These are phyloP conservation scores for Mortierella alpina DNA, from an alignment of 192 early-diverging fungal species.

Conservation along the genomic window DNA sequence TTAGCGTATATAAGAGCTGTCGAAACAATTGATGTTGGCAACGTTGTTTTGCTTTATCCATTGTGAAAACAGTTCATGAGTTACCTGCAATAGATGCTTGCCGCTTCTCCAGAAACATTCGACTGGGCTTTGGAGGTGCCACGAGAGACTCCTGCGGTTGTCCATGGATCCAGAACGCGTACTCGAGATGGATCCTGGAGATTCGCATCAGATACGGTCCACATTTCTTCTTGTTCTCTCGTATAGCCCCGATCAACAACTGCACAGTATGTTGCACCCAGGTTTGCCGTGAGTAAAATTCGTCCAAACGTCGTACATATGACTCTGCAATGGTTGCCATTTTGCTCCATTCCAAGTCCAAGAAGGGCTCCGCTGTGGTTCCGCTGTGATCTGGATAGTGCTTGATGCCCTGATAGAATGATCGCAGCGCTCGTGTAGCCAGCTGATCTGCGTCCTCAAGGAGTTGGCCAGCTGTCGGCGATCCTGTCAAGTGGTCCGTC, in stretches of 20 bases:
- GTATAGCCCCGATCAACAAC: slow-evolving; percentile 6
- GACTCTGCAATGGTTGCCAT: slow-evolving; percentile 14
- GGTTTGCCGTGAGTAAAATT: slow-evolving; percentile 7
- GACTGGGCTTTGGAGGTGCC: slow-evolving; percentile 5
- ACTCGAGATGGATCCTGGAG: slow-evolving; percentile 2
- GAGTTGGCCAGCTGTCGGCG: slow-evolving; percentile 2
- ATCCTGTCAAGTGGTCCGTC: background rate
- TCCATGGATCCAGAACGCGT: slow-evolving; percentile 29
- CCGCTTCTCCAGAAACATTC: slow-evolving; percentile 27
- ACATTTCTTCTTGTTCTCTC: background rate
- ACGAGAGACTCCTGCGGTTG: background rate
- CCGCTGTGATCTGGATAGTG: background rate
- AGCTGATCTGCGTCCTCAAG: background rate
- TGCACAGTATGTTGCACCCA: slow-evolving; percentile 10
- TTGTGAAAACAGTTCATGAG: background rate
- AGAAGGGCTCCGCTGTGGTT: background rate
- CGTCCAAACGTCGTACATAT: background rate
- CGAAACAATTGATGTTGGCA: background rate
- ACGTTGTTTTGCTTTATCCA: background rate
- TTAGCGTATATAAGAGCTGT: slow-evolving; percentile 15
- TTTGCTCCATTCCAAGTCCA: slow-evolving; percentile 15
- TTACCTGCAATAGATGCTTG: slow-evolving; percentile 26
- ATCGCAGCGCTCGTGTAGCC: slow-evolving; percentile 1
- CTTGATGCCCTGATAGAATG: slow-evolving; percentile 18
- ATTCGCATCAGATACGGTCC: background rate